Evolutionary conservation across 2,329 filamentous ascomycete species (phyloP).

Genomic region (Diaporthe citrichinensis): DNA sequence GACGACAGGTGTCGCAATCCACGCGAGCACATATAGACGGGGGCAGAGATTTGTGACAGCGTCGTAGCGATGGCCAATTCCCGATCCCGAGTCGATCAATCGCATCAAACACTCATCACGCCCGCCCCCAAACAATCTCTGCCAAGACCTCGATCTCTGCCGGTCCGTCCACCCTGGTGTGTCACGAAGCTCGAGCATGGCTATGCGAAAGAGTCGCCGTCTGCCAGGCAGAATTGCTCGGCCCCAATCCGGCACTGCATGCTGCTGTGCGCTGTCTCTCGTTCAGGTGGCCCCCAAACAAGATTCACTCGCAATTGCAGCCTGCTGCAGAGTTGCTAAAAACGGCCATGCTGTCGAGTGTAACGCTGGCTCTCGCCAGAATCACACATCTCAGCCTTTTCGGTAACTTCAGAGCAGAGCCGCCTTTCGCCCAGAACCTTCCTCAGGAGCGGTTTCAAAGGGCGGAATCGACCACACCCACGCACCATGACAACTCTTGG

Average conservation of each 20-base stretch:
- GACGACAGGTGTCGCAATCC: slow-evolving; percentile 18
- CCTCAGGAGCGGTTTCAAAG: slow-evolving; percentile 31
- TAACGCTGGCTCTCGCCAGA: slow-evolving; percentile 2
- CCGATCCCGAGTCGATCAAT: slow-evolving; percentile 31
- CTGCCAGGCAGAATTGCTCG: neutral
- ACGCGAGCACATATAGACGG: slow-evolving; percentile 11
- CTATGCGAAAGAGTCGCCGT: slow-evolving; percentile 4
- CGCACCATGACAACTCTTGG: slow-evolving; percentile 23
- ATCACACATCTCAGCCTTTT: slow-evolving; percentile 16
- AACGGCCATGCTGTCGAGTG: slow-evolving; percentile 1
- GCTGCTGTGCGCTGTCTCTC: neutral
- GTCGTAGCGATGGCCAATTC: slow-evolving; percentile 4
- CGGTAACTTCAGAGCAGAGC: slow-evolving; percentile 25
- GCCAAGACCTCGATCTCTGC: slow-evolving; percentile 5
- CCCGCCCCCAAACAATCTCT: slow-evolving; percentile 11
- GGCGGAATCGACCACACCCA: slow-evolving; percentile 17
- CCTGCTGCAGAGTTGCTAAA: slow-evolving; percentile 8
- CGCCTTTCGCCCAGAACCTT: slow-evolving; percentile 23
- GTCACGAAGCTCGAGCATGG: slow-evolving; percentile 20
- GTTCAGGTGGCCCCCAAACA: slow-evolving; percentile 1
- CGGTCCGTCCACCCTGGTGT: neutral
- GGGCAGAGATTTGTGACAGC: slow-evolving; percentile 4
- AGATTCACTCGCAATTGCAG: neutral
- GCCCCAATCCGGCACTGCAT: neutral
- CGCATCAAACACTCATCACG: slow-evolving; percentile 18